Percentiles rank a stretch among this genome's conserved stretches.
phyloP scores from a whole-genome alignment of 345 rosid species.

The Carallia brachiata region DNA sequence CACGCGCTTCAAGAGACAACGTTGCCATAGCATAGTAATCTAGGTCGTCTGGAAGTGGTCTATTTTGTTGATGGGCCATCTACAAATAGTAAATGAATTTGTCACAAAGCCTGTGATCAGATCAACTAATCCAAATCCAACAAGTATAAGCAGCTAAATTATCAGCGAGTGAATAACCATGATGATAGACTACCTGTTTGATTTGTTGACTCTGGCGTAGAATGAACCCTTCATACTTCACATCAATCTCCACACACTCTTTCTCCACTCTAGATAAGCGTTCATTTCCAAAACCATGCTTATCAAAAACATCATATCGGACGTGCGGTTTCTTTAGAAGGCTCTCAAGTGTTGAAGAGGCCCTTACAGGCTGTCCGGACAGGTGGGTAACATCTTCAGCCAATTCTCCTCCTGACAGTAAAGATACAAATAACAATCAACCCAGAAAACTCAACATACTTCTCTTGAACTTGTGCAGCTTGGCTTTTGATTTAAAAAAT shows the following conservation, averaged over 20 bases:
- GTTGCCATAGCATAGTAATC: constrained; percentile 86
- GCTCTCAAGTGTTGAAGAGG: constrained; percentile 73
- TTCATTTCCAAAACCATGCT: constrained; percentile 74
- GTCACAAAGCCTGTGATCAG: background rate
- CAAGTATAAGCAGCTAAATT: background rate
- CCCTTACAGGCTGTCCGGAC: constrained; percentile 86
- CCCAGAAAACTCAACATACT: background rate
- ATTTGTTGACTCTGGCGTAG: constrained; percentile 75
- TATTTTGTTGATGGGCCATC: constrained; percentile 87
- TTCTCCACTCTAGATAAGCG: constrained; percentile 63
- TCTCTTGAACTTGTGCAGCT: background rate
- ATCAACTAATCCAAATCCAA: background rate
- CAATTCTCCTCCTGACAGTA: constrained; percentile 68
- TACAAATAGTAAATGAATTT: constrained; percentile 27
- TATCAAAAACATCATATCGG: constrained; percentile 64
- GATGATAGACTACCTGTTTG: constrained; percentile 50
- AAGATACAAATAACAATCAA: constrained; percentile 8
- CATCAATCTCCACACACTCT: constrained; percentile 79
- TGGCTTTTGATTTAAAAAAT: background rate
- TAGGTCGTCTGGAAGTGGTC: constrained; percentile 77
- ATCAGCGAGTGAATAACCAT: background rate
- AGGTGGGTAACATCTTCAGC: constrained; percentile 63
- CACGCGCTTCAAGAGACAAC: constrained; percentile 85
- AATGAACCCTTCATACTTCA: constrained; percentile 91
- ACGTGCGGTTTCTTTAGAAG: constrained; percentile 94